phyloP scores from a whole-genome alignment of 148 eudicot species.

The Limonium bicolor region DNA sequence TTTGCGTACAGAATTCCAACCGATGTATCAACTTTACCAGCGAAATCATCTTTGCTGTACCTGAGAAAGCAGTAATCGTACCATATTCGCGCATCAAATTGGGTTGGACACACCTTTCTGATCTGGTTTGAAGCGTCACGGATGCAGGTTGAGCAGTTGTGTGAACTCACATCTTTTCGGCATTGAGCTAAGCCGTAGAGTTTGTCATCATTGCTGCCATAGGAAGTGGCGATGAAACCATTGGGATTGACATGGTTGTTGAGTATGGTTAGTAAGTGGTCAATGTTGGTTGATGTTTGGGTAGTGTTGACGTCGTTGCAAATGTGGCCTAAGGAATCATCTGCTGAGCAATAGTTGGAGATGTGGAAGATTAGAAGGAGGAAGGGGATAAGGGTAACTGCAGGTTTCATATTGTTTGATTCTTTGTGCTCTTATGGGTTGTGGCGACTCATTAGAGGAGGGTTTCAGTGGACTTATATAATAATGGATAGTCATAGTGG shows the following conservation, averaged over 20 bases:
- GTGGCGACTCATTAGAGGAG: too few relatives aligned
- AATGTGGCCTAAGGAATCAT: constrained; percentile 22
- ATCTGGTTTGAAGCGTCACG: constrained; percentile 31
- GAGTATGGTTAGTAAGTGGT: constrained; percentile 21
- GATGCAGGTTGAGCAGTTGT: constrained; percentile 59
- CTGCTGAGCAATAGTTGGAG: constrained; percentile 11
- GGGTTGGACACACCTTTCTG: constrained; percentile 27
- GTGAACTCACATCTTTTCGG: constrained; percentile 45
- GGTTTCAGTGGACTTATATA: too few relatives aligned
- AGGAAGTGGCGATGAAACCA: constrained; percentile 29
- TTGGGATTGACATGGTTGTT: constrained; percentile 21
- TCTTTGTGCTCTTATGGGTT: too few relatives aligned
- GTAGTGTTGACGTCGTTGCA: constrained; percentile 27
- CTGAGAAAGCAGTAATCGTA: constrained; percentile 71
- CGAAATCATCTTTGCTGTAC: constrained; percentile 33
- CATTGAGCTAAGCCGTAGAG: constrained; percentile 78
- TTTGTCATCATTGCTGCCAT: constrained; percentile 16
- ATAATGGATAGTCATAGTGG: too few relatives aligned
- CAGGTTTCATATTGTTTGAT: too few relatives aligned
- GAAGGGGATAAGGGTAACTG: too few relatives aligned
- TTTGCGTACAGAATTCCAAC: constrained; percentile 27
- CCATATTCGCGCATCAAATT: constrained; percentile 53
- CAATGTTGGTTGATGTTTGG: constrained; percentile 30
- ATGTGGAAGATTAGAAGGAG: too few relatives aligned
- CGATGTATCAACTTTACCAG: constrained; percentile 42